Conservation (phyloP, 148 eudicot species). For the Vaccinium vitisidaea region DNA sequence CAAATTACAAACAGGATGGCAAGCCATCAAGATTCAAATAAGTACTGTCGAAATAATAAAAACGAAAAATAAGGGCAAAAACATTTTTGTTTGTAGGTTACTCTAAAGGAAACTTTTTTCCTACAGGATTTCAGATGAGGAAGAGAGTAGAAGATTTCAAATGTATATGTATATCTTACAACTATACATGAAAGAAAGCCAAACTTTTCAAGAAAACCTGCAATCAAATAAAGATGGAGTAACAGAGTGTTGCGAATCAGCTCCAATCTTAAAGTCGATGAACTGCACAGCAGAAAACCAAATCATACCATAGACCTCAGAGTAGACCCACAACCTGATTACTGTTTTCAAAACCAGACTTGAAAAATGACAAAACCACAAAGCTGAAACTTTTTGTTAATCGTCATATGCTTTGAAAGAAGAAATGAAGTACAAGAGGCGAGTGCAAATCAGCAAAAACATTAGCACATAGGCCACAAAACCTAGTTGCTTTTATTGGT, state of each 20-base stretch:
- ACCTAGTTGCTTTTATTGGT: background rate
- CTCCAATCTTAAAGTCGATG: constrained; percentile 68
- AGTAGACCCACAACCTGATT: background rate
- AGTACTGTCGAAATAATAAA: background rate
- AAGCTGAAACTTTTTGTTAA: background rate
- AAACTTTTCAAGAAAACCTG: background rate
- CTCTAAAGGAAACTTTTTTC: background rate
- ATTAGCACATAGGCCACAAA: background rate
- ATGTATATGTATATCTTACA: background rate
- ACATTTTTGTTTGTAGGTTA: background rate
- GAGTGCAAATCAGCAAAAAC: background rate
- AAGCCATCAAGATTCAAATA: background rate
- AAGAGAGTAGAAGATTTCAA: background rate
- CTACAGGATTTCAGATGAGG: background rate
- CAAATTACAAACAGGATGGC: background rate
- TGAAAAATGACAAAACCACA: background rate
- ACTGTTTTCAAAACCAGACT: background rate
- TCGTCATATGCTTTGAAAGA: background rate
- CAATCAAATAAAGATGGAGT: background rate
- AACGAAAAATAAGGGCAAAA: background rate
- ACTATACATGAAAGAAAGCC: background rate
- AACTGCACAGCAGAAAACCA: constrained; percentile 26
- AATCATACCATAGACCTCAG: background rate
- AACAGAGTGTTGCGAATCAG: constrained; percentile 19
- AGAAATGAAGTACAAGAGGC: background rate